Evolutionary conservation across 208 protist genomes (phyloP).

Genomic region (Acanthamoeba healyi): DNA sequence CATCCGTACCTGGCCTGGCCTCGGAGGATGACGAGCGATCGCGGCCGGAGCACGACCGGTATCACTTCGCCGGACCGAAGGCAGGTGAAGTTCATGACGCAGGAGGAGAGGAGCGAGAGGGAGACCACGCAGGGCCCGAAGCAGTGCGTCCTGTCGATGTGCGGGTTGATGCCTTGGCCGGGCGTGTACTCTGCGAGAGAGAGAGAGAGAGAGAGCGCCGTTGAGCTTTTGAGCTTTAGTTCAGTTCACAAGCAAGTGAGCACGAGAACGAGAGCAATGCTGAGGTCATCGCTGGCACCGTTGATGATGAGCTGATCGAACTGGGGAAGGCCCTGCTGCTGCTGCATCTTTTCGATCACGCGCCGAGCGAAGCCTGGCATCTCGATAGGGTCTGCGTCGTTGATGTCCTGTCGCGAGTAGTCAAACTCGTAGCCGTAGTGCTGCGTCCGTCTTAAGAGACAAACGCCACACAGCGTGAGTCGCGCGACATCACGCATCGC

Average conservation of each 20-base stretch:
- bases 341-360: not conserved
- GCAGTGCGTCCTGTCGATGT: conserved; percentile 22
- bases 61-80: not conserved
- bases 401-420: not conserved
- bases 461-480: too few species aligned
- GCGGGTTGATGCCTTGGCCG: not conserved
- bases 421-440: conserved; percentile 39
- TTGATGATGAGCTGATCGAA: conserved; percentile 63
- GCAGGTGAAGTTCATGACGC: conserved; percentile 36
- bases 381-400: not conserved
- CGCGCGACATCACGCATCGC: not conserved
- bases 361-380: not conserved
- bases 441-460: not conserved
- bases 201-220: not conserved
- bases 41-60: not conserved
- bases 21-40: not conserved
- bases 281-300: not conserved
- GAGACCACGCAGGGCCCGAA: conserved; percentile 32
- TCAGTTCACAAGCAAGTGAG: too few species aligned
- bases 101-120: not conserved
- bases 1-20: conserved; percentile 1
- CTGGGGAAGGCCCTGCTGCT: not conserved
- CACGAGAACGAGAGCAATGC: not conserved
- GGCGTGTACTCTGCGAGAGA: conserved; percentile 28
- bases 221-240: too few species aligned